Conservation (phyloP, 192 early-diverging fungal genomes). For the Fimicolochytrium jonesii region DNA sequence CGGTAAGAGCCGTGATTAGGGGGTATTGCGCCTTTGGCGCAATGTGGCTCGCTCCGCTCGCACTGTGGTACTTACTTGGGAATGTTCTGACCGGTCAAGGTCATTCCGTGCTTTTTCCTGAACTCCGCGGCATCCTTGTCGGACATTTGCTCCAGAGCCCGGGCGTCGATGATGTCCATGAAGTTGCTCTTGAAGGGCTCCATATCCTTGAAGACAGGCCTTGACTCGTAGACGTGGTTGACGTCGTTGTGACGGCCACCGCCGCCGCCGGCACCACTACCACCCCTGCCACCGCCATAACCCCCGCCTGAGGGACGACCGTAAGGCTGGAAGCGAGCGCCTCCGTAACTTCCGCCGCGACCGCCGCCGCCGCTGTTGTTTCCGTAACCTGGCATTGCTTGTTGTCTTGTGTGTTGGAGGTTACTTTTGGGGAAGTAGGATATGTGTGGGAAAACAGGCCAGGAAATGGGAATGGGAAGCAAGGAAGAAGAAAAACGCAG, state of each 20-base stretch:
- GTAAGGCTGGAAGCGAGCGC: slow-evolving; percentile 14
- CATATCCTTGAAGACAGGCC: slow-evolving; percentile 30
- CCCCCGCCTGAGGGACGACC: slow-evolving; percentile 14
- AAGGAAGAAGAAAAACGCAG: no score
- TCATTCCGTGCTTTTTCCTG: slow-evolving; percentile 60
- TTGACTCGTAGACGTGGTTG: slow-evolving; percentile 34
- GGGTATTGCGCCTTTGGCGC: no score
- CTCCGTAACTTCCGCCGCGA: slow-evolving; percentile 6
- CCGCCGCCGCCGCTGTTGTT: no score
- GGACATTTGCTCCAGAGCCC: slow-evolving; percentile 27
- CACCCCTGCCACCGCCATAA: slow-evolving; percentile 19
- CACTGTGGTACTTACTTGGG: slow-evolving; percentile 29
- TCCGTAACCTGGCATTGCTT: no score
- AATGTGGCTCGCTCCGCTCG: no score
- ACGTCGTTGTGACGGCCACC: slow-evolving; percentile 25
- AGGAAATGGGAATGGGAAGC: no score
- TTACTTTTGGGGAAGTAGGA: no score
- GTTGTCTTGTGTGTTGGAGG: no score
- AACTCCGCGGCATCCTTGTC: slow-evolving; percentile 38
- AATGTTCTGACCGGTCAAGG: slow-evolving; percentile 53
- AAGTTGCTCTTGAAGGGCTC: slow-evolving; percentile 52
- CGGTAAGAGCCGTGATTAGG: no score
- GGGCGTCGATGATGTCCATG: slow-evolving; percentile 27
- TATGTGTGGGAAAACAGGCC: no score
- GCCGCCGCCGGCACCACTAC: slow-evolving; percentile 14